A percentile compares a stretch with the other conserved stretches of the same genome.
phyloP scores from a whole-genome alignment of 2,329 filamentous ascomycete genomes.

The Fusarium domesticum region DNA sequence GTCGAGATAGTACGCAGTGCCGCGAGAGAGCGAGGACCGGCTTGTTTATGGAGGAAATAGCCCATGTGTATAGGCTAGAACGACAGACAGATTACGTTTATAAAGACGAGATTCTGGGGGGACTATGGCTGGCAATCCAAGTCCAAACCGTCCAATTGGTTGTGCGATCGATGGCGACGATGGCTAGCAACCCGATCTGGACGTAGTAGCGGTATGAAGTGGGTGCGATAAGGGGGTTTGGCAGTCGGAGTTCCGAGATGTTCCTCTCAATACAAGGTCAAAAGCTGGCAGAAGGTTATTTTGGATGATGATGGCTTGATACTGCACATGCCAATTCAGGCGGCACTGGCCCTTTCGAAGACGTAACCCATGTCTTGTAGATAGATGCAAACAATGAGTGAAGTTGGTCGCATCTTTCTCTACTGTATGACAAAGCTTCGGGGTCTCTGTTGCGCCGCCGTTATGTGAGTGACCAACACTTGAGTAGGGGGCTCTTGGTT shows the following conservation, averaged over 20 bases:
- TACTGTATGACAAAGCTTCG: conserved; percentile 6
- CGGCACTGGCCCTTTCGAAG: conserved; percentile 1
- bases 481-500: too few relatives aligned
- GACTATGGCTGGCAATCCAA: conserved; percentile 14
- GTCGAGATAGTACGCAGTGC: too few relatives aligned
- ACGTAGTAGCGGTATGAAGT: conserved; percentile 27
- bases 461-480: too few relatives aligned
- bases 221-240: conserved; percentile 26
- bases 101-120: conserved; percentile 25
- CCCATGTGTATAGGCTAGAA: too few relatives aligned
- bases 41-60: conserved; percentile 11
- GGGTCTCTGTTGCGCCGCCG: conserved; percentile 10
- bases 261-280: conserved; percentile 2
- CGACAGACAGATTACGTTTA: conserved; percentile 28
- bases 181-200: conserved; percentile 26
- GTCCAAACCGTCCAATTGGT: conserved; percentile 28
- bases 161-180: conserved; percentile 23
- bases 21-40: conserved; percentile 7
- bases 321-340: too few relatives aligned
- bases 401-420: conserved; percentile 4
- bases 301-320: too few relatives aligned
- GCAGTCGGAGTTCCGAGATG: conserved; percentile 18
- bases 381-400: too few relatives aligned
- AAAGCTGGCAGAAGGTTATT: too few relatives aligned
- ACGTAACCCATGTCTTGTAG: too few relatives aligned